These are phyloP conservation scores for Coprinopsis sp. DNA, from an alignment of 768 basidiomycete species.

Conservation along the genomic window DNA sequence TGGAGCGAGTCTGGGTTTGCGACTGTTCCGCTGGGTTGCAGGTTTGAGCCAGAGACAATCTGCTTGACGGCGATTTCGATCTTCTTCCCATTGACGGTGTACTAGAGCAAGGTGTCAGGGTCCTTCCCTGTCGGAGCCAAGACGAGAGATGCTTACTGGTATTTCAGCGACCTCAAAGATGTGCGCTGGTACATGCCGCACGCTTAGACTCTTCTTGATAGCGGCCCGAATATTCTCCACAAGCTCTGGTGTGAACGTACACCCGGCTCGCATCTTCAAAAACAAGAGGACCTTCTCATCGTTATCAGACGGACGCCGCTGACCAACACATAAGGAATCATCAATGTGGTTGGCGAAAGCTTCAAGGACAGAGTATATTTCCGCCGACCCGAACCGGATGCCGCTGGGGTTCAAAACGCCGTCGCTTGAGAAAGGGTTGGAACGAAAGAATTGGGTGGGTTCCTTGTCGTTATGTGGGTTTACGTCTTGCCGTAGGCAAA, in stretches of 20 bases:
- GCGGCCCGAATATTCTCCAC: constrained; percentile 46
- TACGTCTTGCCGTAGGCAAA: neutral
- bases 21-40: constrained; percentile 70
- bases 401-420: constrained; percentile 77
- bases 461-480: neutral
- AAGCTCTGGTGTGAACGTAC: constrained; percentile 39
- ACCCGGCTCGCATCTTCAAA: constrained; percentile 54
- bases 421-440: constrained; percentile 35
- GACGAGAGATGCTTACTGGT: constrained; percentile 45
- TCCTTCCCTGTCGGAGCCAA: neutral
- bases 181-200: constrained; percentile 70
- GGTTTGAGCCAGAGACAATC: constrained; percentile 60
- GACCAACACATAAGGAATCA: constrained; percentile 72
- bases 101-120: constrained; percentile 33
- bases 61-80: constrained; percentile 79
- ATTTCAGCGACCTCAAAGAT: constrained; percentile 64
- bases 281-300: constrained; percentile 78
- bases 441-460: neutral
- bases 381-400: constrained; percentile 76
- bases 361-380: constrained; percentile 73
- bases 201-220: constrained; percentile 57
- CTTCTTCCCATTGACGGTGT: constrained; percentile 74
- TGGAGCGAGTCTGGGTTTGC: constrained; percentile 66
- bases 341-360: constrained; percentile 50
- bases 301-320: constrained; percentile 52